A percentile compares a stretch with the other conserved stretches of the same genome.
Conservation (phyloP, 2,329 filamentous ascomycete species). For the Paraconiothyrium sp. region DNA sequence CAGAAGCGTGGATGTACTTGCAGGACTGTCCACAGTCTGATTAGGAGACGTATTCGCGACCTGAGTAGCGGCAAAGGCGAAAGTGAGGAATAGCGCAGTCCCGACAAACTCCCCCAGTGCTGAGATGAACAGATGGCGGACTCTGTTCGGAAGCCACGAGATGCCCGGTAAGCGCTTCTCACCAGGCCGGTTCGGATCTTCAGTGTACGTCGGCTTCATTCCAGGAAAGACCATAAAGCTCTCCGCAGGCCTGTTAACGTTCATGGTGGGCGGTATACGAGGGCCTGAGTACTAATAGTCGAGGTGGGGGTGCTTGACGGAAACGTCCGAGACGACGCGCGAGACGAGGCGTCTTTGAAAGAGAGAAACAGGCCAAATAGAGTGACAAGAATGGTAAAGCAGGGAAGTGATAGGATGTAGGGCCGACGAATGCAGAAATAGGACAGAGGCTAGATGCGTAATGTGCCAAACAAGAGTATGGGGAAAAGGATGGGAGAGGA, state of each 20-base stretch:
- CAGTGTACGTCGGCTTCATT: conserved; percentile 48
- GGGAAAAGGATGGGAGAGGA: conserved; percentile 17
- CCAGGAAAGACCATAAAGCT: conserved; percentile 51
- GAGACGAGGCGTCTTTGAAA: conserved; percentile 31
- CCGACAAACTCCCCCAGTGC: conserved; percentile 55
- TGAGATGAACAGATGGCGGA: conserved; percentile 56
- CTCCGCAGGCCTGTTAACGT: conserved; percentile 47
- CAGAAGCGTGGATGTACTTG: conserved; percentile 39
- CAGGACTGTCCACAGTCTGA: conserved; percentile 24
- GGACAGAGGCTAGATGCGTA: conserved; percentile 12
- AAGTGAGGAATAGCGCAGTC: conserved; percentile 53
- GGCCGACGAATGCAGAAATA: conserved; percentile 24
- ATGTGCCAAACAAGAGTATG: conserved; percentile 6
- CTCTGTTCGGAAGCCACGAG: conserved; percentile 55
- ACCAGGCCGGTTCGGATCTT: conserved; percentile 41
- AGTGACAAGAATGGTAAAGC: conserved; percentile 15
- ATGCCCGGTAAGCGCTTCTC: conserved; percentile 52
- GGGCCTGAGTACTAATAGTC: conserved; percentile 27
- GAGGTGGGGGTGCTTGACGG: conserved; percentile 22
- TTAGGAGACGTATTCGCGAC: conserved; percentile 48
- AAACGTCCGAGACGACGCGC: conserved; percentile 36
- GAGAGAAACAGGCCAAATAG: conserved; percentile 26
- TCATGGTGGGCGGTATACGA: conserved; percentile 43
- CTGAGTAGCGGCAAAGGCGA: conserved; percentile 51
- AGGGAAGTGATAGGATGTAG: conserved; percentile 25